Conservation (phyloP, 441 rosid species). For the Gossypium schwendimanii region DNA sequence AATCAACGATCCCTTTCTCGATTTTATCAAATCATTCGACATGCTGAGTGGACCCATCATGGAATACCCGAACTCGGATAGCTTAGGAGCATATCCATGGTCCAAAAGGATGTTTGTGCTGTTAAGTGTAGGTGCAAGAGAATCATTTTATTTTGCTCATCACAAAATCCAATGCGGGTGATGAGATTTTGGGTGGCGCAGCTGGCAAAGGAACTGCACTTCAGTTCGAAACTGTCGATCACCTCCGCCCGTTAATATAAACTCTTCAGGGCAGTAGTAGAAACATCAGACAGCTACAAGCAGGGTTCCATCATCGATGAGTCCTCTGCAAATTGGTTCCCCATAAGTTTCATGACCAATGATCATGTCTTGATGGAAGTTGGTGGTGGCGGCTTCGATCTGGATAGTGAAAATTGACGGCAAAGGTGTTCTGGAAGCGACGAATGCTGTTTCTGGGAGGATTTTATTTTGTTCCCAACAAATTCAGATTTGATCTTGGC, state of each 20-base stretch:
- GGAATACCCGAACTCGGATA: too few relatives aligned
- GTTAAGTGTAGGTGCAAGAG: not conserved
- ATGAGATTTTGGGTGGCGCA: conserved; percentile 33
- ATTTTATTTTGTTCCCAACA: too few relatives aligned
- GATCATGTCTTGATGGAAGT: conserved; percentile 19
- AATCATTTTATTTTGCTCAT: conserved; percentile 16
- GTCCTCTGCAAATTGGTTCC: conserved; percentile 6
- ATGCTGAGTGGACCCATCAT: not conserved
- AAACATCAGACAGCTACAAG: not conserved
- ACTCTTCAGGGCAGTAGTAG: too few relatives aligned
- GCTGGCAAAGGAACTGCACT: conserved; percentile 30
- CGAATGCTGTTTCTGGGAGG: too few relatives aligned
- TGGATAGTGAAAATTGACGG: conserved; percentile 23
- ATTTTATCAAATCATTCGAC: too few relatives aligned
- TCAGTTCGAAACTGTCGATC: conserved; percentile 21
- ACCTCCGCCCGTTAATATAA: not conserved
- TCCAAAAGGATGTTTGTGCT: too few relatives aligned
- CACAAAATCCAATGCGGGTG: conserved; percentile 33
- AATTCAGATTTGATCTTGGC: too few relatives aligned
- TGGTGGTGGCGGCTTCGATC: conserved; percentile 28
- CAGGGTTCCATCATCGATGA: conserved; percentile 14
- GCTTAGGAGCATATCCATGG: too few relatives aligned
- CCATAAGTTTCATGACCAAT: conserved; percentile 25
- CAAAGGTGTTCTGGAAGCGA: conserved; percentile 7
- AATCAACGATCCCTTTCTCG: too few relatives aligned